Conservation (phyloP, 495 filamentous ascomycete species). For the Lophiostoma macrostomum region DNA sequence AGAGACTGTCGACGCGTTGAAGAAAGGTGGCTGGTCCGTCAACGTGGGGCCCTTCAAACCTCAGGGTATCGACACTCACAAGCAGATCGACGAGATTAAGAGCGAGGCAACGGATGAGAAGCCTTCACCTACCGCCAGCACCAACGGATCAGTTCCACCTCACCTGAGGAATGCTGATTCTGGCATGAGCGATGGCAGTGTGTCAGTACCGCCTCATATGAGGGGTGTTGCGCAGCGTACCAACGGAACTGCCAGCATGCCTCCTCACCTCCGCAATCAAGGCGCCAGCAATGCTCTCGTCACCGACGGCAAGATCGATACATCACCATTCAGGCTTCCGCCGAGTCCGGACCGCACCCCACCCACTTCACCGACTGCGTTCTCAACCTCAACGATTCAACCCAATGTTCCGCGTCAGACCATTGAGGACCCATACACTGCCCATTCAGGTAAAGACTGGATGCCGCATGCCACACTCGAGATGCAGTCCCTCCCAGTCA, state of each 20-base stretch:
- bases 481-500: neutral
- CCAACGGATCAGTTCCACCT: neutral
- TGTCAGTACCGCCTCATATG: conserved; percentile 1
- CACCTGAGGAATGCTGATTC: conserved; percentile 1
- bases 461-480: conserved; percentile 7
- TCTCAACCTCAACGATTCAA: neutral
- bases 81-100: conserved; percentile 11
- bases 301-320: conserved; percentile 10
- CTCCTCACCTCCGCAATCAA: neutral
- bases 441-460: conserved; percentile 1
- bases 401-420: conserved; percentile 1
- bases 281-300: conserved; percentile 1
- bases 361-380: neutral
- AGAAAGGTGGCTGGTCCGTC: conserved; percentile 12
- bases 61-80: neutral
- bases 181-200: neutral
- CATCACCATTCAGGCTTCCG: neutral
- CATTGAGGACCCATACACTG: conserved; percentile 2
- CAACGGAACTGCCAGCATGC: neutral
- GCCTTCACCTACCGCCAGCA: no score
- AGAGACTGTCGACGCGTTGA: neutral
- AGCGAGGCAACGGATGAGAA: no score
- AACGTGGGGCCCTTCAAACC: conserved; percentile 7
- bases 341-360: no score
- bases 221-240: neutral